These are phyloP conservation scores for Cladosporium phlei DNA, from an alignment of 2,329 filamentous ascomycete species.

Conservation along the genomic window DNA sequence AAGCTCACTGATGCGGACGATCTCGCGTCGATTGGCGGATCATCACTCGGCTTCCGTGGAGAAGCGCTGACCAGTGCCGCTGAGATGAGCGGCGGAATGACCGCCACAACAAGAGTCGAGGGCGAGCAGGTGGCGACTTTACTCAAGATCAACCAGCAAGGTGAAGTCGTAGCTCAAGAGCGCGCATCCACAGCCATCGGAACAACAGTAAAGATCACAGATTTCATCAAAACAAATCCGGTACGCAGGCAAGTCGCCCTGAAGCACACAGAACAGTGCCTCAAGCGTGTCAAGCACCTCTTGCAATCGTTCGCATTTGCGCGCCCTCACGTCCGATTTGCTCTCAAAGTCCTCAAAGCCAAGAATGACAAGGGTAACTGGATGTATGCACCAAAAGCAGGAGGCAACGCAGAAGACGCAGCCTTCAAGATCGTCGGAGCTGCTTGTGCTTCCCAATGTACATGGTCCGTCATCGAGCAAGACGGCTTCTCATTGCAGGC, in stretches of 20 bases:
- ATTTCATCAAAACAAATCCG: constrained; percentile 57
- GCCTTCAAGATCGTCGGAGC: constrained; percentile 58
- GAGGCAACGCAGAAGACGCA: constrained; percentile 52
- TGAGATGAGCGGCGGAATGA: constrained; percentile 52
- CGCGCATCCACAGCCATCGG: constrained; percentile 58
- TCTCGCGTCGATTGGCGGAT: constrained; percentile 51
- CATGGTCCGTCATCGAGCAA: constrained; percentile 35
- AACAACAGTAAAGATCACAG: constrained; percentile 59
- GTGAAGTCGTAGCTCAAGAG: constrained; percentile 37
- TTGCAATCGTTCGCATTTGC: constrained; percentile 63
- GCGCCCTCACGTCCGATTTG: constrained; percentile 57
- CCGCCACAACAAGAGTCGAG: constrained; percentile 59
- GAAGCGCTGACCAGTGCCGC: constrained; percentile 66
- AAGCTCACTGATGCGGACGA: constrained; percentile 65
- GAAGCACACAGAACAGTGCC: constrained; percentile 54
- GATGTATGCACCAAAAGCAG: constrained; percentile 56
- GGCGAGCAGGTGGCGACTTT: constrained; percentile 55
- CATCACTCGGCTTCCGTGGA: constrained; percentile 69
- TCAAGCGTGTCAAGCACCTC: constrained; percentile 56
- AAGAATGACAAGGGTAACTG: constrained; percentile 51
- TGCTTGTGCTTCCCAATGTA: constrained; percentile 53
- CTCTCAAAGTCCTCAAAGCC: constrained; percentile 54
- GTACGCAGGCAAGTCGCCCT: constrained; percentile 58
- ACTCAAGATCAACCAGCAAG: constrained; percentile 49
- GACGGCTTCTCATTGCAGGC: constrained; percentile 50